Evolutionary conservation across 1,284 basidiomycete genomes (phyloP).

Genomic region (Ustilago shanxiensis): DNA sequence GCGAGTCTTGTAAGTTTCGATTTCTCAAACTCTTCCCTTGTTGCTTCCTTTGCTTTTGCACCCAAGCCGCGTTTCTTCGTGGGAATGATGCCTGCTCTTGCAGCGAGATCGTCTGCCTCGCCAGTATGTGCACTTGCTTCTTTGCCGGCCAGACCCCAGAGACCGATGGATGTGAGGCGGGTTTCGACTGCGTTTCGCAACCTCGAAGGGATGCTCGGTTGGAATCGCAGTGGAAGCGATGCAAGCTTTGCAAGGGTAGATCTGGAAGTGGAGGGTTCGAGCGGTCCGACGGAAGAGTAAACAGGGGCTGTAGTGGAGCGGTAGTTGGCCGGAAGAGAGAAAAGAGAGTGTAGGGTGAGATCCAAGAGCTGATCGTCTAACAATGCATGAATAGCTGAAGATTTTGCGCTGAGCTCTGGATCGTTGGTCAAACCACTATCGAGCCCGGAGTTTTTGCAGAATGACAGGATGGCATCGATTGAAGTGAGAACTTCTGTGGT

Average conservation of each 20-base stretch:
- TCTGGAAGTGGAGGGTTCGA: not conserved
- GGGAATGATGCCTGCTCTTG: conserved; percentile 44
- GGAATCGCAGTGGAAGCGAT: conserved; percentile 16
- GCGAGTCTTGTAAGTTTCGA: conserved; percentile 38
- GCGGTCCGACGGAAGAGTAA: conserved; percentile 31
- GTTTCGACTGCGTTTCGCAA: conserved; percentile 57
- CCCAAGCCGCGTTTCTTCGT: conserved; percentile 38
- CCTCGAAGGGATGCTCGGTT: conserved; percentile 51
- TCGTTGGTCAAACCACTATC: conserved; percentile 20
- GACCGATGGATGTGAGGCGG: conserved; percentile 37
- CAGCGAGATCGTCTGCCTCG: conserved; percentile 45
- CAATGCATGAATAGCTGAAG: conserved; percentile 46
- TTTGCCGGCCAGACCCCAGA: conserved; percentile 56
- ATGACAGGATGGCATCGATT: conserved; percentile 35
- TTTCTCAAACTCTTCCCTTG: conserved; percentile 42
- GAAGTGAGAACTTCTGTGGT: conserved; percentile 34
- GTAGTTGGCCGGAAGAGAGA: conserved; percentile 58
- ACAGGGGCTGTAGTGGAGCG: conserved; percentile 48
- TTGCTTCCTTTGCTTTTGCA: conserved; percentile 28
- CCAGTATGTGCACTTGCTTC: conserved; percentile 36
- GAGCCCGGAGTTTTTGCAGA: conserved; percentile 33
- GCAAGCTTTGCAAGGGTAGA: conserved; percentile 24
- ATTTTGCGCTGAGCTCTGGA: conserved; percentile 16
- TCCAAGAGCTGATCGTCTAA: conserved; percentile 57
- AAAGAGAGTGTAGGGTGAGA: conserved; percentile 58